These are phyloP conservation scores for Wickerhamiella dianesei DNA, from an alignment of 805 yeast genomes.

Conservation along the genomic window DNA sequence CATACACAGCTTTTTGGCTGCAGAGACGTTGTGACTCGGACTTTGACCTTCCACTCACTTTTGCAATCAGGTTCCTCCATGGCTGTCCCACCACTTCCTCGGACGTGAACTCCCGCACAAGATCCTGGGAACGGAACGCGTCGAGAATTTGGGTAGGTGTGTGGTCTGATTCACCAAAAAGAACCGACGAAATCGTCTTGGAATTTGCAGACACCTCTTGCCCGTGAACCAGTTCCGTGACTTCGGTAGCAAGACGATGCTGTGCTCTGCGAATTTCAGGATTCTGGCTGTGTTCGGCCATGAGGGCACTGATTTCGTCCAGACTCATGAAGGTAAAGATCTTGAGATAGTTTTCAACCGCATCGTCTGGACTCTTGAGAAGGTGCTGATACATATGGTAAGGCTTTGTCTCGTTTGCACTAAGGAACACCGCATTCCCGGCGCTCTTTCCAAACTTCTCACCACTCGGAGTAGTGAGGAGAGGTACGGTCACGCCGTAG, in stretches of 20 bases:
- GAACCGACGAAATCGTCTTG: slow-evolving; percentile 47
- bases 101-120: slow-evolving; percentile 31
- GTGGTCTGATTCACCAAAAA: slow-evolving; percentile 44
- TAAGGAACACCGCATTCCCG: slow-evolving; percentile 89
- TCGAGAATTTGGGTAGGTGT: slow-evolving; percentile 32
- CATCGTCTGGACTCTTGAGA: slow-evolving; percentile 51
- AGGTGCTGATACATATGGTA: slow-evolving; percentile 78
- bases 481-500: slow-evolving; percentile 79
- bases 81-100: slow-evolving; percentile 29
- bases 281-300: slow-evolving; percentile 38
- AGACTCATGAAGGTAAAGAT: slow-evolving; percentile 70
- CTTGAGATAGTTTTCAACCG: slow-evolving; percentile 52
- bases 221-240: slow-evolving; percentile 81
- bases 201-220: slow-evolving; percentile 58
- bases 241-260: slow-evolving; percentile 62
- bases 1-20: slow-evolving; percentile 57
- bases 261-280: slow-evolving; percentile 68
- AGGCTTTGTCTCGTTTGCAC: slow-evolving; percentile 57
- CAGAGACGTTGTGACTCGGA: slow-evolving; percentile 50
- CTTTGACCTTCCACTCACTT: slow-evolving; percentile 28
- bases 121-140: slow-evolving; percentile 47
- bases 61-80: slow-evolving; percentile 41
- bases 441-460: slow-evolving; percentile 95
- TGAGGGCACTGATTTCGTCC: slow-evolving; percentile 39
- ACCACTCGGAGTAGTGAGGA: slow-evolving; percentile 76